A percentile compares a stretch with the other conserved stretches of the same genome.
phyloP scores from a whole-genome alignment of 1,284 basidiomycete genomes.

The Polyporus tsugae region DNA sequence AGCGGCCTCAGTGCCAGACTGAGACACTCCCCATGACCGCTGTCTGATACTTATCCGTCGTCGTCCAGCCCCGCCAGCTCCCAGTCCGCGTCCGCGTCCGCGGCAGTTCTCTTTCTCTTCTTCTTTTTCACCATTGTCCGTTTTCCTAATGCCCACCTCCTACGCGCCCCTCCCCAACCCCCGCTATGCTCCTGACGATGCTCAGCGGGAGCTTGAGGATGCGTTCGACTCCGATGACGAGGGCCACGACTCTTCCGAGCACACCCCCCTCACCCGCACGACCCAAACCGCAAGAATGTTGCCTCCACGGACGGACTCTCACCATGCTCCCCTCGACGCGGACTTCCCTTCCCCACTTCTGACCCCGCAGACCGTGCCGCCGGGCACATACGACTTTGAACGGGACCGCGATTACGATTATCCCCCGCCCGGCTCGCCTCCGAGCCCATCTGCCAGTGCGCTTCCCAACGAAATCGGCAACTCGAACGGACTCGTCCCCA shows the following conservation, averaged over 20 bases:
- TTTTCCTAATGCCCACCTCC: conserved; percentile 41
- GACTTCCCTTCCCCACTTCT: conserved; percentile 24
- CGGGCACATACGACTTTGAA: conserved; percentile 37
- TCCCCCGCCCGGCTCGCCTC: conserved; percentile 86
- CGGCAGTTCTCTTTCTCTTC: conserved; percentile 12
- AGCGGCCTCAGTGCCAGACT: background rate
- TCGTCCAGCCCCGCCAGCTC: conserved; percentile 1
- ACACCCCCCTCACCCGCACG: conserved; percentile 47
- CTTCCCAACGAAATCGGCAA: conserved; percentile 80
- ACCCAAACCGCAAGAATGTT: conserved; percentile 27
- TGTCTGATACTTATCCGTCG: conserved; percentile 17
- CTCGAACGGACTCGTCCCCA: conserved; percentile 79
- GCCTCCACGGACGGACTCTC: conserved; percentile 32
- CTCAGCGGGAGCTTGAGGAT: conserved; percentile 70
- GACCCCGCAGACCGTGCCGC: conserved; percentile 24
- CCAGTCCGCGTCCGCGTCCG: conserved; percentile 2
- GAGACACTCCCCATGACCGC: background rate
- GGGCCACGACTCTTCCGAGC: conserved; percentile 48
- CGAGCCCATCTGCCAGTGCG: conserved; percentile 63
- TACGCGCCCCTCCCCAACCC: conserved; percentile 63
- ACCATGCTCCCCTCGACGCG: conserved; percentile 27
- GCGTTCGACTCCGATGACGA: conserved; percentile 70
- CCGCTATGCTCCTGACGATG: conserved; percentile 50
- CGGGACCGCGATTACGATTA: conserved; percentile 59
- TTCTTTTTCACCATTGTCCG: background rate